Evolutionary conservation across 495 filamentous ascomycete species (phyloP).

Genomic region (Podospora fimiseda): DNA sequence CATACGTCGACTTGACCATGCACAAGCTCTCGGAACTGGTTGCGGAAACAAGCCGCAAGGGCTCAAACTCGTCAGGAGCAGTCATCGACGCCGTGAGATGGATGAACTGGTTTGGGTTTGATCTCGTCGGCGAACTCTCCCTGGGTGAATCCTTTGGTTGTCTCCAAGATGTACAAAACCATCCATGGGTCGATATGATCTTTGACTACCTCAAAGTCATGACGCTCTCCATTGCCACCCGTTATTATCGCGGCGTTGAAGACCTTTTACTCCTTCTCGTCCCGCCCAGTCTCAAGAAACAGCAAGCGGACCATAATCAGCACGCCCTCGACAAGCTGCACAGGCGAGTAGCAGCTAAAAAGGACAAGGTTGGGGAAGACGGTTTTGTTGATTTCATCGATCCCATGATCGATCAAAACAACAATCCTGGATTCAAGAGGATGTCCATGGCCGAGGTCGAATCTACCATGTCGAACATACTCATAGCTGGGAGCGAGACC

Average conservation of each 20-base stretch:
- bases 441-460: conserved; percentile 1
- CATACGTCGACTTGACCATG: background rate
- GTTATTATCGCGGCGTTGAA: background rate
- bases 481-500: conserved; percentile 2
- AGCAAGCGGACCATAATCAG: background rate
- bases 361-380: background rate
- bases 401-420: background rate
- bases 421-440: background rate
- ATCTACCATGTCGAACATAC: conserved; percentile 1
- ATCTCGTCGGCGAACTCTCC: conserved; percentile 2
- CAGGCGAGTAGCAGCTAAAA: too few relatives aligned
- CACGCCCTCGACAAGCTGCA: background rate
- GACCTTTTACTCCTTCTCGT: background rate
- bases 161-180: background rate
- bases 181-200: background rate
- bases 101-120: conserved; percentile 5
- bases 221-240: background rate
- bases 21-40: background rate
- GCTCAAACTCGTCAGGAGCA: too few relatives aligned
- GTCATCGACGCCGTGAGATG: conserved; percentile 3
- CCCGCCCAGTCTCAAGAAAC: background rate
- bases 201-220: background rate
- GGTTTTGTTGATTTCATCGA: background rate
- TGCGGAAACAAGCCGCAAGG: background rate
- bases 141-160: conserved; percentile 4